A percentile compares a stretch with the other conserved stretches of the same genome.
phyloP scores from a whole-genome alignment of 1,284 basidiomycete genomes.

The Cryptococcus amylolentus region DNA sequence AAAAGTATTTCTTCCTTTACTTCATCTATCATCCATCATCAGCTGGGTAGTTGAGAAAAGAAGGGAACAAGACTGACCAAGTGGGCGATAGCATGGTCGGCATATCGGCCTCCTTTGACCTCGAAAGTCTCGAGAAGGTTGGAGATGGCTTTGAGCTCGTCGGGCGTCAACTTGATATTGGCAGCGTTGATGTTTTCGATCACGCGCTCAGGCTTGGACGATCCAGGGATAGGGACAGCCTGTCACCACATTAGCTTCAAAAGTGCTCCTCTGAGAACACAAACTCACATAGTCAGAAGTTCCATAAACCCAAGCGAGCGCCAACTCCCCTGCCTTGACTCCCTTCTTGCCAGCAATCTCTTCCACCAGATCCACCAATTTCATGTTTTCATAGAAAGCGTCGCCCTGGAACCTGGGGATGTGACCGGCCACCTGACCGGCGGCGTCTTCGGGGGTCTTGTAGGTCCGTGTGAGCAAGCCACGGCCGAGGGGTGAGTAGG shows the following conservation, averaged over 20 bases:
- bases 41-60: too few species aligned
- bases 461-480: conserved; percentile 61
- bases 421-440: conserved; percentile 35
- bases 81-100: conserved; percentile 11
- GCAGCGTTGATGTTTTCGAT: conserved; percentile 54
- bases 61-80: conserved; percentile 9
- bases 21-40: too few species aligned
- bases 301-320: conserved; percentile 60
- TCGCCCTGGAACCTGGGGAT: conserved; percentile 49
- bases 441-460: conserved; percentile 54
- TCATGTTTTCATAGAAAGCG: conserved; percentile 58
- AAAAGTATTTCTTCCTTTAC: too few species aligned
- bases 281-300: conserved; percentile 51
- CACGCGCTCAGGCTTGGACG: conserved; percentile 52
- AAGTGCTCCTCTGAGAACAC: background rate
- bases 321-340: conserved; percentile 58
- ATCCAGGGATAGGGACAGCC: conserved; percentile 59
- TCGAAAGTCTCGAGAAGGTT: conserved; percentile 46
- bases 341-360: conserved; percentile 55
- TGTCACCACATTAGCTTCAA: conserved; percentile 5
- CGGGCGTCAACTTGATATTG: conserved; percentile 51
- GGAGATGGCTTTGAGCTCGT: conserved; percentile 48
- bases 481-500: conserved; percentile 60
- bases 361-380: conserved; percentile 55
- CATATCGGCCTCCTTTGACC: conserved; percentile 31